Conservation (phyloP, 2,329 filamentous ascomycete genomes). For the Colletotrichum cuscutae region DNA sequence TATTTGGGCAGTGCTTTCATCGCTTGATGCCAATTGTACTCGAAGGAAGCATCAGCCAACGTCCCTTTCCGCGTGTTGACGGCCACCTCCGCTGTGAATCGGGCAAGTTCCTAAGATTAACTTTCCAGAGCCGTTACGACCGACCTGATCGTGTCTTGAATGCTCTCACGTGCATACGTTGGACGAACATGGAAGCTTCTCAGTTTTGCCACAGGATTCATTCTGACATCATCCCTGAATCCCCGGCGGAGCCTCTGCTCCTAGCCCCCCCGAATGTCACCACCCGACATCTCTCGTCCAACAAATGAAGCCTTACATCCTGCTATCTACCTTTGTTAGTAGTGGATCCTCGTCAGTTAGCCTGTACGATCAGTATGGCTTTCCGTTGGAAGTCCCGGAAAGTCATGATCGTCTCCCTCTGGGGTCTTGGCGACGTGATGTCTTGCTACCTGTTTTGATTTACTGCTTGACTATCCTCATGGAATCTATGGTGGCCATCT, state of each 20-base stretch:
- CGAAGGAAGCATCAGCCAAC: not conserved
- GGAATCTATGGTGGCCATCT: too few species aligned
- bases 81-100: not conserved
- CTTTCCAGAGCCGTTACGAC: not conserved
- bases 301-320: not conserved
- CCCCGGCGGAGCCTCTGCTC: constrained; percentile 11
- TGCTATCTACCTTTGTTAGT: not conserved
- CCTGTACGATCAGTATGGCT: too few species aligned
- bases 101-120: not conserved
- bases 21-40: too few species aligned
- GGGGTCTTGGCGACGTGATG: constrained; percentile 5
- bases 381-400: not conserved
- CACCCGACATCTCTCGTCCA: not conserved
- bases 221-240: constrained; percentile 20
- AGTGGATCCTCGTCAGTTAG: not conserved
- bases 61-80: not conserved
- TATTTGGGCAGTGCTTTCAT: too few species aligned
- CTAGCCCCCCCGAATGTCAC: not conserved
- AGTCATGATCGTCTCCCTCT: constrained; percentile 8
- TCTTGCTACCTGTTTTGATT: not conserved
- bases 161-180: not conserved
- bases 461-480: not conserved
- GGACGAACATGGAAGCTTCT: not conserved
- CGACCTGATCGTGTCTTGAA: too few species aligned
- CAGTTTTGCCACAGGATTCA: constrained; percentile 26